Base-by-base conservation (phyloP, 345 rosid genomes). In the Draba incana region DNA sequence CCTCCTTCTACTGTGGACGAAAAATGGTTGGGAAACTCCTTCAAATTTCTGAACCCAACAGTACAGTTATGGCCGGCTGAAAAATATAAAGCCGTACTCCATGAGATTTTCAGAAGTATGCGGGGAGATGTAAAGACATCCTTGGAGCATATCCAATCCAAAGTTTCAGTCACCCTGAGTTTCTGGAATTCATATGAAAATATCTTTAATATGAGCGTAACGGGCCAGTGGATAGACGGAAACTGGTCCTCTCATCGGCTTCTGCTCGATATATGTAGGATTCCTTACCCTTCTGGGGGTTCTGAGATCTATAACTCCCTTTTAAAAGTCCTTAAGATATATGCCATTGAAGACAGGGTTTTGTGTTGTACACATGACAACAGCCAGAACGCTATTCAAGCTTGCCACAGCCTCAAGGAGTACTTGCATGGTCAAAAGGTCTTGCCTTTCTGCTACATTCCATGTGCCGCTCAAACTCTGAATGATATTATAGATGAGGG, bases 281-380 rank as follows among this genome's bases (percentile, higher is more conserved):
- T 92, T 75, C 86, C 93, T 51, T 89, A 85, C 58, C 98, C 98
- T 10, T 83, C 86, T 56, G 88, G 86, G 1, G 80, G 72, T 39
- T 62, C 92, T 12, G 96, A 90, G 79, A 85, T 90, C 43, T 87
- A 80, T 75, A 79, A 51, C 48, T 83, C 88, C 7, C 75, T 93
- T 16, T 66, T 58, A 9, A 90, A 81, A 82, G 84, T 87, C 66
- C 83, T 93, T 55, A 83, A 87, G 78, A 81, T 70, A 55, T 88
- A 81, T 75, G 83, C 80, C 68, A 60, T 93, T n/a, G 98, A 90
- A 79, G 82, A 78, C 52, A 85, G 81, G 72, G 74, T 78, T 69
- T 84, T 93, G 9, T 84, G 96, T 16, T 90, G 97, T 81, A 93
- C 94, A 16, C 98, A 93, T 66, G 94, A 93, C 79, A 93, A 93